phyloP scores from a whole-genome alignment of 2,329 filamentous ascomycete genomes.

The Raffaelea ambrosiae region DNA sequence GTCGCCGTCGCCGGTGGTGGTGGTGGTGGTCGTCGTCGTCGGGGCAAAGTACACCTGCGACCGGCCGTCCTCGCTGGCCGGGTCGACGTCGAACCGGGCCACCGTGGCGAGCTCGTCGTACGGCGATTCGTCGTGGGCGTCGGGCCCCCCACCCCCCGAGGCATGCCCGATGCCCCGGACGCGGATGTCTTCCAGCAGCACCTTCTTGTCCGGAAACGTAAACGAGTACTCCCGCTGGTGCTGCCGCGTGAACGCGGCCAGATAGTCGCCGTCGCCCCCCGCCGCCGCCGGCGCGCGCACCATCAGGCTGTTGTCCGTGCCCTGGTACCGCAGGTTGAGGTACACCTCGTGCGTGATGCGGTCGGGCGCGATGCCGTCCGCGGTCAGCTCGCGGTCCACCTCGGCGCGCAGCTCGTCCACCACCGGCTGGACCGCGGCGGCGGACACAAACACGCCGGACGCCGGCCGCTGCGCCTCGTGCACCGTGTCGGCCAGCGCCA shows the following conservation, averaged over 20 bases:
- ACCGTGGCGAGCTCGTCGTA: no score
- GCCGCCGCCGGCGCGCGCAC: no score
- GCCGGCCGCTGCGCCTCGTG: slow-evolving; percentile 51
- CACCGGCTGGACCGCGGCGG: not conserved
- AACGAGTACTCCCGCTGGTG: slow-evolving; percentile 68
- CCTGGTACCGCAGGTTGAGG: slow-evolving; percentile 48
- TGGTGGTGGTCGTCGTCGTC: no score
- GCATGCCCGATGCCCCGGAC: not conserved
- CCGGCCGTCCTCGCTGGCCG: no score
- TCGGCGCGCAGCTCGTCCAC: slow-evolving; percentile 25
- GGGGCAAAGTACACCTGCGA: no score
- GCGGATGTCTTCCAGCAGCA: not conserved
- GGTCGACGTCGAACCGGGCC: no score
- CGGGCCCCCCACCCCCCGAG: no score
- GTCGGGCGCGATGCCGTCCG: no score
- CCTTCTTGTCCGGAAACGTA: slow-evolving; percentile 23
- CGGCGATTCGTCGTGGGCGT: no score
- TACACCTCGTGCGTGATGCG: not conserved
- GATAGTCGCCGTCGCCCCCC: no score
- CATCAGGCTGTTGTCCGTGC: slow-evolving; percentile 58
- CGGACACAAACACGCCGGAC: slow-evolving; percentile 50
- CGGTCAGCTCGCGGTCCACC: no score
- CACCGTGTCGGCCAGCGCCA: slow-evolving; percentile 82
- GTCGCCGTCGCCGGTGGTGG: no score
- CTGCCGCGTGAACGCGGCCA: slow-evolving; percentile 55